Evolutionary conservation across 163 green algal species (phyloP).

Genomic region (Scenedesmus sp.): DNA sequence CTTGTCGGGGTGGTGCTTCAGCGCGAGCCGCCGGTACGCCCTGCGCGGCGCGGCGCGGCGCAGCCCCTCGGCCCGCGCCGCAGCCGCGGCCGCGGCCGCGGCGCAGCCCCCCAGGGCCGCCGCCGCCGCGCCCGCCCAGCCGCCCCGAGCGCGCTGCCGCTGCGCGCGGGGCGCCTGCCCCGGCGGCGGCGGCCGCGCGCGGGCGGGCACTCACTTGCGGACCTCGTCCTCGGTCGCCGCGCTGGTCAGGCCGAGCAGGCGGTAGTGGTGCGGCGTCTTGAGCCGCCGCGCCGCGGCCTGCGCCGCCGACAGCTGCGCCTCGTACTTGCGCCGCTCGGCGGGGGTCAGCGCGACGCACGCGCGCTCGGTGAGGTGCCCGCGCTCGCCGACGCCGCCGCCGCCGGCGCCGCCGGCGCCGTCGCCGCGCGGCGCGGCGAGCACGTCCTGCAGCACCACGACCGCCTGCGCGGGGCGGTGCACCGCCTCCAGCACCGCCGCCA

Average conservation of each 20-base stretch:
- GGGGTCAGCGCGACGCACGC: conserved; percentile 1
- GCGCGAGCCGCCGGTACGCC: conserved; percentile 54
- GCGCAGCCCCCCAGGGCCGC: too few species aligned
- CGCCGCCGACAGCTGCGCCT: conserved; percentile 48
- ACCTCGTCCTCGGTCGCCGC: conserved; percentile 26
- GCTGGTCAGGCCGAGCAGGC: conserved; percentile 59
- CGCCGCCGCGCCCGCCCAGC: too few species aligned
- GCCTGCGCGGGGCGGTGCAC: conserved; percentile 51
- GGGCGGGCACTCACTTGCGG: conserved; percentile 2
- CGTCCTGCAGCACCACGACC: conserved; percentile 46
- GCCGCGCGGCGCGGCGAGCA: conserved; percentile 9
- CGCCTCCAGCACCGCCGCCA: conserved; percentile 54
- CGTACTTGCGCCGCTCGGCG: conserved; percentile 42
- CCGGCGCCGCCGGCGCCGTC: too few species aligned
- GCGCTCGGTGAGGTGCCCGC: background rate
- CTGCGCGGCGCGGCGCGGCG: conserved; percentile 5
- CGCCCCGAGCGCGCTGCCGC: background rate
- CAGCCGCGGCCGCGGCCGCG: background rate
- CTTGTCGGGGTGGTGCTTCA: conserved; percentile 76
- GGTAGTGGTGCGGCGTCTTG: conserved; percentile 68
- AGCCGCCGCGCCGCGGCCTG: conserved; percentile 47
- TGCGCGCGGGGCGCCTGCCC: too few species aligned
- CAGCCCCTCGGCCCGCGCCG: background rate
- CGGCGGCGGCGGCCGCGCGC: too few species aligned
- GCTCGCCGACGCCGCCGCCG: too few species aligned